Evolutionary conservation across 345 rosid genomes (phyloP), one percentile per base, ranked within the genome.

Genomic region (Aegle marmelos): DNA sequence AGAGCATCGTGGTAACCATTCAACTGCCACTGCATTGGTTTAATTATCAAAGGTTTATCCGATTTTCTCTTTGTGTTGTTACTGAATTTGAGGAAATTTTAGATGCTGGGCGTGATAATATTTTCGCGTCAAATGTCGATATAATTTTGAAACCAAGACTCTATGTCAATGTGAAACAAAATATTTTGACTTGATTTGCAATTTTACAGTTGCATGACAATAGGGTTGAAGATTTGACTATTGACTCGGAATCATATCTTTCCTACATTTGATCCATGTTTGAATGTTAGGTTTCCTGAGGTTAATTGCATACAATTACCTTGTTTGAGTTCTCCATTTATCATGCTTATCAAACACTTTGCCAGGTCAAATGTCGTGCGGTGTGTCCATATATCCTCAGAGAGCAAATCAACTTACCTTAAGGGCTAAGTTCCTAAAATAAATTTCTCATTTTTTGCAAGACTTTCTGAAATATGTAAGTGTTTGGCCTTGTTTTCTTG

Each of bases 1-100:
- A 69, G 48, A 22, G 82, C 74, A 72, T 30, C 48, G 68, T 85
- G 71, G 60, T 82, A 77, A 84, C 76, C 30, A 78, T 85, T 60
- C 78, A 82, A 69, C 70, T 85, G 60, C 72, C 83, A 13, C 50
- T 45, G 5, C 50, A 13, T 70, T 83, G 76, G 83, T 33, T 61
- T 80, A 78, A 74, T 9, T 9, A 9, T 73, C 67, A 45, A 45
- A 68, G 64, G 67, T 83, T 86, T 36, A 68, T 79, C 11, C 87
- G 83, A 53, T 79, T 83, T 58, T 76, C 79, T 56, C 53, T 86
- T 21, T 81, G 82, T 31, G 70, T 61, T 5, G 85, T 79, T 56
- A 67, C 75, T 57, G 54, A 80, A 69, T 85, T 80, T 59, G 66
- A 73, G 21, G 70, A 78, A 60, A 14, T 1, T 9, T 70, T 76